Evolutionary conservation across 2,329 filamentous ascomycete species (phyloP).

Genomic region (Chaetomium globosum): DNA sequence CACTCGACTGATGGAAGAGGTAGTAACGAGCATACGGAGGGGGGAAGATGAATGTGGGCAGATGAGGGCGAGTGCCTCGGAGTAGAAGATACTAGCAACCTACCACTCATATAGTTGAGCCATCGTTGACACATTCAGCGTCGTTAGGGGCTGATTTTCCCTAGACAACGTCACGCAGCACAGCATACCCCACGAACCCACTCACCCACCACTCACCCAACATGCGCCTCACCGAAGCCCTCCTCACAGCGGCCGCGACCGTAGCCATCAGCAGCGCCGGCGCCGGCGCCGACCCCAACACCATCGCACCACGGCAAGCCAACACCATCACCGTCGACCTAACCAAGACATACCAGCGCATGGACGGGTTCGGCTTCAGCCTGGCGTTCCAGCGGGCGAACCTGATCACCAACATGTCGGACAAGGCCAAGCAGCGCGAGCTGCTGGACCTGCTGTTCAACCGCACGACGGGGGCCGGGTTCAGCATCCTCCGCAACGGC

Average conservation of each 20-base stretch:
- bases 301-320: slow-evolving; percentile 29
- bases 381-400: slow-evolving; percentile 51
- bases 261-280: slow-evolving; percentile 6
- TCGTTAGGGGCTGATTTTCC: not conserved
- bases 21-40: not conserved
- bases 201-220: not conserved
- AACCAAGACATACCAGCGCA: slow-evolving; percentile 48
- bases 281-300: slow-evolving; percentile 4
- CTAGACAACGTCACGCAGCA: no score
- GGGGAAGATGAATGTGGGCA: not conserved
- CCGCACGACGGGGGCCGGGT: slow-evolving; percentile 48
- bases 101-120: not conserved
- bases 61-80: not conserved
- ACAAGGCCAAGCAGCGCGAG: slow-evolving; percentile 46
- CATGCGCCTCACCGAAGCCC: slow-evolving; percentile 24
- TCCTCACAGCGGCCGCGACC: slow-evolving; percentile 26
- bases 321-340: slow-evolving; percentile 46
- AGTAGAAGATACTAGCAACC: not conserved
- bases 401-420: slow-evolving; percentile 46
- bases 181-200: not conserved
- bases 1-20: not conserved
- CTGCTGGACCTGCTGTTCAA: slow-evolving; percentile 51
- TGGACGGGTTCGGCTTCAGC: slow-evolving; percentile 52
- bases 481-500: slow-evolving; percentile 51
- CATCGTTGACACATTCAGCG: not conserved